Evolutionary conservation across 164 flowering plant genomes (phyloP), one percentile per base, ranked within the genome.

Genomic region (Vitis riparia): DNA sequence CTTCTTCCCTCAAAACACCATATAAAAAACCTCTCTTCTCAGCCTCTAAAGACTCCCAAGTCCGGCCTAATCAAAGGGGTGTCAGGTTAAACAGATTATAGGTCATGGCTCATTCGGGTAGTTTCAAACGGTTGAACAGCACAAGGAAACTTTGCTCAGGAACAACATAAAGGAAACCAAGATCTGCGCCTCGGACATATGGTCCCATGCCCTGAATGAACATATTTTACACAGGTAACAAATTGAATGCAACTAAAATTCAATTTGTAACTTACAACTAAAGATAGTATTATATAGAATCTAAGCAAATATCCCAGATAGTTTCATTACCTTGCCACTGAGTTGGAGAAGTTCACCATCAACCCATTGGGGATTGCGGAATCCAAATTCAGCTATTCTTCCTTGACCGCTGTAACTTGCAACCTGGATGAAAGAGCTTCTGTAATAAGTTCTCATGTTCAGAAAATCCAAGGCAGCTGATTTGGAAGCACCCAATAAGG

Each of bases 271-370:
- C 27, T 23, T 23, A 23, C 27, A 23, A 23, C 27, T 23, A 23
- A 23, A 23, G 27, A 23, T 23, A 23, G 27, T 23, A 23, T 23
- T 23, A 23, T 23, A 23, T 23, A 23, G 27, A 23, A 23, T 23
- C 27, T 23, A 23, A 53, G 19, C 12, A 32, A 64, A 71, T 5
- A 49, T 68, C 14, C 13, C 55, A 2, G 63, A 29, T n/a, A 16
- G 17, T 71, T 59, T 12, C 1, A 30, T 70, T 85, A 95, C 99
- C 99, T 85, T 93, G 79, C 97, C 98, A 70, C 79, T 90, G 15
- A 95, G 89, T 78, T 86, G 96, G 37, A 95, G 91, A 75, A 95
- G 93, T 82, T 95, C 97, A 17, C 99, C 99, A 48, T 87, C 93
- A 63, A 91, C 98, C 99, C 98, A 95, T 71, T 79, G 78, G 23